phyloP scores from a whole-genome alignment of 192 early-diverging fungal species.

The Dimargaris cristalligena region DNA sequence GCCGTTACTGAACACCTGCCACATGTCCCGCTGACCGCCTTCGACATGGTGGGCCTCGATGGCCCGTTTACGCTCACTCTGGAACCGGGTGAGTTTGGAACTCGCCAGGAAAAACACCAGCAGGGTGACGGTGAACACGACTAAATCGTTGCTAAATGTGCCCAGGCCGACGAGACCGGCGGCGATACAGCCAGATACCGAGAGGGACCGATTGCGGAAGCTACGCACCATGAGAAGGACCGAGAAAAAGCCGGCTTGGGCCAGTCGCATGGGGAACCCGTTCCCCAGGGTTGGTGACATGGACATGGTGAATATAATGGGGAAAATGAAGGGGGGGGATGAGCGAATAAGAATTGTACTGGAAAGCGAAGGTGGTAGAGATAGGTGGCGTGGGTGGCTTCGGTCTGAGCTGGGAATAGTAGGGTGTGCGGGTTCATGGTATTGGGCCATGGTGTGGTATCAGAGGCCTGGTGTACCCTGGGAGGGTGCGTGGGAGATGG shows the following conservation, averaged over 20 bases:
- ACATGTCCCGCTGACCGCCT: slow-evolving; percentile 33
- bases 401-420: not conserved
- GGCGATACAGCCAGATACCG: slow-evolving; percentile 44
- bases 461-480: no score
- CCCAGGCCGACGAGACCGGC: slow-evolving; percentile 56
- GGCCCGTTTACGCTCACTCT: slow-evolving; percentile 14
- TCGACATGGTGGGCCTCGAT: slow-evolving; percentile 27
- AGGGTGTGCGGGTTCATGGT: not conserved
- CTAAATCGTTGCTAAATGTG: slow-evolving; percentile 49
- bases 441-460: no score
- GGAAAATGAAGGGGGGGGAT: not conserved
- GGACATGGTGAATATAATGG: not conserved
- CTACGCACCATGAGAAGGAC: slow-evolving; percentile 1
- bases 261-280: not conserved
- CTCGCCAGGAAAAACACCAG: slow-evolving; percentile 59
- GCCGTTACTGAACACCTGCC: slow-evolving; percentile 43
- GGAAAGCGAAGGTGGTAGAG: not conserved
- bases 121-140: slow-evolving; percentile 45
- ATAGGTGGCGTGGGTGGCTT: not conserved
- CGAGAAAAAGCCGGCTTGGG: not conserved
- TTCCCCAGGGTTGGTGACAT: no score
- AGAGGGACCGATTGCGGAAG: slow-evolving; percentile 49
- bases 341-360: not conserved
- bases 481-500: no score
- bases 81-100: slow-evolving; percentile 32